Percentiles rank a stretch among this genome's conserved stretches.
These are phyloP conservation scores for Plasmodium sp. DNA, from an alignment of 169 alveolate species.

Conservation along the genomic window DNA sequence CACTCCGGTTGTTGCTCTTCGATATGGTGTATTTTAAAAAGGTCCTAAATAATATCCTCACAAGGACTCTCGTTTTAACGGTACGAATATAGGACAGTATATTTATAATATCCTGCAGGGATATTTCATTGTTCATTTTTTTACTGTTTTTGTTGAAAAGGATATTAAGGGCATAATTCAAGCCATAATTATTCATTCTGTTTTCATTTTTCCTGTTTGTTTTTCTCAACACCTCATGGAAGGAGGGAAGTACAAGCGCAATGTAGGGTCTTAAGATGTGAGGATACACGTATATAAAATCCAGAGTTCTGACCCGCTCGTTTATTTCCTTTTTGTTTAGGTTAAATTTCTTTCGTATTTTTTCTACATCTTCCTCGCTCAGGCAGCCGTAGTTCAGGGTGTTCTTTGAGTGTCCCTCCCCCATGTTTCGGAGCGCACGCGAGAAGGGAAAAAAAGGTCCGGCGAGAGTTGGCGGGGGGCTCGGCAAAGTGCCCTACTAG, in stretches of 20 bases:
- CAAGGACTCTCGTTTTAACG: conserved; percentile 15
- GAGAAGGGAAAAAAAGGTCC: not conserved
- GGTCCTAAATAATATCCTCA: conserved; percentile 31
- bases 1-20: not conserved
- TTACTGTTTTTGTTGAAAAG: conserved; percentile 49
- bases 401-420: conserved; percentile 54
- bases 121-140: conserved; percentile 42
- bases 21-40: conserved; percentile 50
- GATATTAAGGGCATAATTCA: conserved; percentile 56
- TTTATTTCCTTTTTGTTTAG: conserved; percentile 52
- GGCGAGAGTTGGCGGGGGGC: not conserved
- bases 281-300: conserved; percentile 50
- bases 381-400: conserved; percentile 34
- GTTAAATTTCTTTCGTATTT: conserved; percentile 44
- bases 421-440: conserved; percentile 45
- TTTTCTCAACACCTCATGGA: conserved; percentile 50
- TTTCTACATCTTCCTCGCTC: conserved; percentile 61
- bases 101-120: conserved; percentile 68
- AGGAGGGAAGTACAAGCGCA: conserved; percentile 55
- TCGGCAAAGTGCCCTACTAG: not conserved
- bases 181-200: conserved; percentile 14
- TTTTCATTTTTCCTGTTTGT: not conserved
- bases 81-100: conserved; percentile 40
- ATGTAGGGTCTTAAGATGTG: conserved; percentile 71
- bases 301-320: conserved; percentile 36